Conservation (phyloP, 1,139 yeast species). For the Yamadazyma conglobata region DNA sequence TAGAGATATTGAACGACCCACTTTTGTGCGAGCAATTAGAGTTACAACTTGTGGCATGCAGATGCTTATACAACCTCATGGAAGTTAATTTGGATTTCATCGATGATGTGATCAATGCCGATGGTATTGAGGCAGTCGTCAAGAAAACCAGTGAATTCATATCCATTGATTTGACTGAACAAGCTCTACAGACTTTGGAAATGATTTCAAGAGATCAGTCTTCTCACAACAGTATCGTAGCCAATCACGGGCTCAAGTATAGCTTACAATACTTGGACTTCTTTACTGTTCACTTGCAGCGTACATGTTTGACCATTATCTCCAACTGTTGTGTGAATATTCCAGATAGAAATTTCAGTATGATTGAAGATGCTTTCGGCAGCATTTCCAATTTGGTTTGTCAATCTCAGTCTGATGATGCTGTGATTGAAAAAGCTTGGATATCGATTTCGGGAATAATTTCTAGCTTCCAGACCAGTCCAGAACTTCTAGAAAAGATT, state of each 20-base stretch:
- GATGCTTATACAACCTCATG: constrained; percentile 77
- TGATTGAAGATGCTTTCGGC: constrained; percentile 57
- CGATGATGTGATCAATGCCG: constrained; percentile 60
- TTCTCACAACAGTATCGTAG: constrained; percentile 44
- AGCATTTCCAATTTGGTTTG: constrained; percentile 60
- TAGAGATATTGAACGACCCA: constrained; percentile 59
- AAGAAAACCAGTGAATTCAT: constrained; percentile 69
- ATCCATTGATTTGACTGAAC: constrained; percentile 90
- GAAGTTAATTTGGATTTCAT: constrained; percentile 73
- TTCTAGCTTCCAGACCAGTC: constrained; percentile 46
- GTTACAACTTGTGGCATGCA: constrained; percentile 75
- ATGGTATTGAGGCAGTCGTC: constrained; percentile 66
- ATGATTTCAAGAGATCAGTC: constrained; percentile 59
- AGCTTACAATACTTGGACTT: constrained; percentile 80
- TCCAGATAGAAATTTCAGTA: constrained; percentile 39
- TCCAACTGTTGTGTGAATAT: constrained; percentile 68
- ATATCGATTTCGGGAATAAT: constrained; percentile 62
- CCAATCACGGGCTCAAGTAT: constrained; percentile 61
- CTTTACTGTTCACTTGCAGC: constrained; percentile 84
- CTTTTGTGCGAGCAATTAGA: constrained; percentile 65
- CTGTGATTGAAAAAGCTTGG: constrained; percentile 70
- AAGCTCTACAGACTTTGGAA: constrained; percentile 76
- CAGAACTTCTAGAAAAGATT: constrained; percentile 46
- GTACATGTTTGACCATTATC: constrained; percentile 74
- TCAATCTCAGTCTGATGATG: constrained; percentile 54